Percentiles rank a stretch among this genome's conserved stretches.
phyloP scores from a whole-genome alignment of 2,329 filamentous ascomycete species.

The Pezicula rhizophila region DNA sequence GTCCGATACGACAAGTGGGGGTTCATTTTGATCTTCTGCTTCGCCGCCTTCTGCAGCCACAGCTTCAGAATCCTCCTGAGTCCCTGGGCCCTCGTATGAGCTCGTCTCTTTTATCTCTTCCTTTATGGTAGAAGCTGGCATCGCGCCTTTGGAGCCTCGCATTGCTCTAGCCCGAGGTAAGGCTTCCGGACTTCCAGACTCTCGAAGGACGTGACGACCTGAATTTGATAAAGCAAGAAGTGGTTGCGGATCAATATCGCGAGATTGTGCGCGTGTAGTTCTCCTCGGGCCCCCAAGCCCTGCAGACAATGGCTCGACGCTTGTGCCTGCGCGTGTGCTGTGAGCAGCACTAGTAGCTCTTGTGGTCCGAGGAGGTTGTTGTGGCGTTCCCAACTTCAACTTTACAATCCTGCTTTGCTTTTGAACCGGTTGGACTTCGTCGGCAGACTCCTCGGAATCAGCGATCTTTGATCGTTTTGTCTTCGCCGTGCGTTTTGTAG shows the following conservation, averaged over 20 bases:
- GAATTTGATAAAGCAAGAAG: conserved; percentile 55
- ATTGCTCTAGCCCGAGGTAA: conserved; percentile 26
- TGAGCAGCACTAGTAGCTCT: conserved; percentile 24
- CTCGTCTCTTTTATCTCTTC: conserved; percentile 28
- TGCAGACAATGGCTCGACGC: conserved; percentile 14
- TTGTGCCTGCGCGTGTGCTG: conserved; percentile 24
- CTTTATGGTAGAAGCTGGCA: conserved; percentile 25
- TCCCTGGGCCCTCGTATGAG: conserved; percentile 20
- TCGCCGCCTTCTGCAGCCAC: conserved; percentile 21
- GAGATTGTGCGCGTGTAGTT: conserved; percentile 39
- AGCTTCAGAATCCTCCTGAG: conserved; percentile 9
- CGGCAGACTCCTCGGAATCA: conserved; percentile 12
- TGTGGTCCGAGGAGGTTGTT: conserved; percentile 14
- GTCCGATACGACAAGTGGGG: conserved; percentile 6
- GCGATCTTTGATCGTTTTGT: conserved; percentile 15
- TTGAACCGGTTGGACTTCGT: conserved; percentile 18
- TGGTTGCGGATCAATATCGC: conserved; percentile 47
- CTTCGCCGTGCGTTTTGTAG: conserved; percentile 16
- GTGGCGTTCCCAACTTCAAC: conserved; percentile 22
- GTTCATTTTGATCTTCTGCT: conserved; percentile 22
- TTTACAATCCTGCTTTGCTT: conserved; percentile 18
- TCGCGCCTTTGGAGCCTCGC: conserved; percentile 24
- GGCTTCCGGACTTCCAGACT: conserved; percentile 50
- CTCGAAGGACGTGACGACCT: conserved; percentile 48
- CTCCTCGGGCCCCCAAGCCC: conserved; percentile 32